These are phyloP conservation scores for Wallacemonas sp. DNA, from an alignment of 208 protist genomes.

Conservation along the genomic window DNA sequence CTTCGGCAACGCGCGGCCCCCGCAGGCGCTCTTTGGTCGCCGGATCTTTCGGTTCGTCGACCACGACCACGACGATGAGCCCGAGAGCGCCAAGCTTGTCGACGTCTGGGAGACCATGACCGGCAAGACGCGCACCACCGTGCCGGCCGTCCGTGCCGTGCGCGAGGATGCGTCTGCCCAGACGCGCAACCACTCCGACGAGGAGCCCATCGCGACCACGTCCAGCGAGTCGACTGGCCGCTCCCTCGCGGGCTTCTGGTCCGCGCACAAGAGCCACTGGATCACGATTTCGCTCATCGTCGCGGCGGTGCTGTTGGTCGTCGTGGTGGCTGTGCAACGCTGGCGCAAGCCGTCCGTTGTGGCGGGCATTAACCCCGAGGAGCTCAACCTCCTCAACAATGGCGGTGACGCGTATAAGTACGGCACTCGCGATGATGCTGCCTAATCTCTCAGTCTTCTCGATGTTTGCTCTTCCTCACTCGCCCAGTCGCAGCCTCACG, in stretches of 20 bases:
- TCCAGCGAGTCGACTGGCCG: background rate
- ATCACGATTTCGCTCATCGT: slow-evolving; percentile 13
- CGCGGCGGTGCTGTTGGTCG: slow-evolving; percentile 13
- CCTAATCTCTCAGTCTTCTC: background rate
- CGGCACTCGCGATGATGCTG: slow-evolving; percentile 22
- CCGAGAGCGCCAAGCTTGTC: slow-evolving; percentile 18
- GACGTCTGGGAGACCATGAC: slow-evolving; percentile 21
- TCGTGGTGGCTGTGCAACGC: slow-evolving; percentile 23
- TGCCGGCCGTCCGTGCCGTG: background rate
- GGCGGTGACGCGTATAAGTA: slow-evolving; percentile 23
- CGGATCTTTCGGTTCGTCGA: slow-evolving; percentile 71
- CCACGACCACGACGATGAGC: slow-evolving; percentile 19
- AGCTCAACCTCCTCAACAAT: slow-evolving; percentile 41
- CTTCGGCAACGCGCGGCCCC: slow-evolving; percentile 56
- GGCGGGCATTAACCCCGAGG: slow-evolving; percentile 41
- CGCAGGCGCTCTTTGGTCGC: slow-evolving; percentile 66
- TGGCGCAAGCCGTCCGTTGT: slow-evolving; percentile 43
- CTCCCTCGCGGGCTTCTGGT: background rate
- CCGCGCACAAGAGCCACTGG: slow-evolving; percentile 9
- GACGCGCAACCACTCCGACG: background rate
- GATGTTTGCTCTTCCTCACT: no score
- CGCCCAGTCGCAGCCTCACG: no score
- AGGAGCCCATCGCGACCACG: background rate
- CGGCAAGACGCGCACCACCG: background rate
- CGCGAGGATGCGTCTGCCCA: background rate